Evolutionary conservation across 768 basidiomycete genomes (phyloP).

Genomic region (Ramaria rubella): DNA sequence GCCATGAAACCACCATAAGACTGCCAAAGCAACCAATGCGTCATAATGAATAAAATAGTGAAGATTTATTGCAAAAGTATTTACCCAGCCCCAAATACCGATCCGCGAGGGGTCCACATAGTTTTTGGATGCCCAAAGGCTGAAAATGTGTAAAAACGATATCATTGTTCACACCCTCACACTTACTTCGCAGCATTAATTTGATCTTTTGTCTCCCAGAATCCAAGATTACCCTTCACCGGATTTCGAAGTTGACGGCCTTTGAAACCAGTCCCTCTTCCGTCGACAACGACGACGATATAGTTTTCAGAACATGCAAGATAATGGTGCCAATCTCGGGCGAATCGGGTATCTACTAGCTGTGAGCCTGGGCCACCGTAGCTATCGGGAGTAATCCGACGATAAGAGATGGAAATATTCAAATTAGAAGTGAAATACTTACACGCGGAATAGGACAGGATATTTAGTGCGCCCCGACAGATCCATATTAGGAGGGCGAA

Average conservation of each 20-base stretch:
- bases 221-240: conserved; percentile 84
- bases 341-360: conserved; percentile 57
- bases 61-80: conserved; percentile 21
- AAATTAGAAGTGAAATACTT: conserved; percentile 13
- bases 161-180: conserved; percentile 28
- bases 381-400: conserved; percentile 29
- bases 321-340: conserved; percentile 82
- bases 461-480: conserved; percentile 94
- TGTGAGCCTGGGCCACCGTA: conserved; percentile 93
- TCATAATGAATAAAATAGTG: not conserved
- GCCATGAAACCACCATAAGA: conserved; percentile 97
- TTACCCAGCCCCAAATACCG: conserved; percentile 97
- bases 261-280: conserved; percentile 88
- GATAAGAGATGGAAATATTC: not conserved
- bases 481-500: conserved; percentile 89
- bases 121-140: conserved; percentile 75
- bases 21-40: conserved; percentile 34
- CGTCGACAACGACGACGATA: conserved; percentile 84
- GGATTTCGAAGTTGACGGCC: conserved; percentile 80
- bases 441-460: conserved; percentile 89
- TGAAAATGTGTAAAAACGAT: conserved; percentile 21
- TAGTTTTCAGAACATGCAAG: conserved; percentile 76
- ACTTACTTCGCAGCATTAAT: conserved; percentile 78
- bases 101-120: conserved; percentile 88
- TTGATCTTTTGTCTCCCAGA: conserved; percentile 86